Evolutionary conservation across 495 filamentous ascomycete species (phyloP), one percentile per base, ranked within the genome.

Genomic region (Astrothelium macrocarpum): DNA sequence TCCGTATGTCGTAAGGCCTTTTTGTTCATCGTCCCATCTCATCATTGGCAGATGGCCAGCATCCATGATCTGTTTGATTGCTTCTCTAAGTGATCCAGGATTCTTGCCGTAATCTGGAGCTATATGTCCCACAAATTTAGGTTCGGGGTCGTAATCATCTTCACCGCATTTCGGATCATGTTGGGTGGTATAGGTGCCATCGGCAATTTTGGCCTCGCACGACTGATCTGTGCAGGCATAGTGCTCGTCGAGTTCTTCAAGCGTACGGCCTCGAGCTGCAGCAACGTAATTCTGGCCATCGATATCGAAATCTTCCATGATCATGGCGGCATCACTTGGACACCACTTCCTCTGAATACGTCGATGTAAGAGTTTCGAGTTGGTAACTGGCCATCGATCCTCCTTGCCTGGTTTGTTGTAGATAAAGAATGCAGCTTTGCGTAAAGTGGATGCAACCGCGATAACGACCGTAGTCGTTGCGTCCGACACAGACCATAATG

Each of bases 251-350:
- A 62, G 60, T 18, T 62, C 36, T 62, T 62, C 60, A 28, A 46
- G 60, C 18, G 60, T 4, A 18, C 36, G 60, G 42, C 60, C 36
- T 18, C 11, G 2, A 5, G 60, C 60, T 28, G 60, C 60, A 7
- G 60, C 60, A 25, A 62, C 46, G 26, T 62, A 62, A 29, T 62
- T 46, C n/a, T 62, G 60, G 32, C 60, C 60, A 29, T 62, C 60
- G 18, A 62, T 46, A 28, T 62, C 60, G 39, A 62, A 62, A 25
- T 62, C 60, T 46, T 62, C 60, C 60, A 62, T 62, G 34, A 62
- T 62, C 60, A 62, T 62, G 14, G 60, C 60, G 25, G 60, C 60
- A 46, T 62, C 60, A 18, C 20, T 29, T 31, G 12, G 34, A 31
- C 60, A 62, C 60, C 60, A 62, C 26, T 62, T 62, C 42, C 60